Evolutionary conservation across 495 filamentous ascomycete species (phyloP).

Genomic region (Penicillium dipodomyicola): DNA sequence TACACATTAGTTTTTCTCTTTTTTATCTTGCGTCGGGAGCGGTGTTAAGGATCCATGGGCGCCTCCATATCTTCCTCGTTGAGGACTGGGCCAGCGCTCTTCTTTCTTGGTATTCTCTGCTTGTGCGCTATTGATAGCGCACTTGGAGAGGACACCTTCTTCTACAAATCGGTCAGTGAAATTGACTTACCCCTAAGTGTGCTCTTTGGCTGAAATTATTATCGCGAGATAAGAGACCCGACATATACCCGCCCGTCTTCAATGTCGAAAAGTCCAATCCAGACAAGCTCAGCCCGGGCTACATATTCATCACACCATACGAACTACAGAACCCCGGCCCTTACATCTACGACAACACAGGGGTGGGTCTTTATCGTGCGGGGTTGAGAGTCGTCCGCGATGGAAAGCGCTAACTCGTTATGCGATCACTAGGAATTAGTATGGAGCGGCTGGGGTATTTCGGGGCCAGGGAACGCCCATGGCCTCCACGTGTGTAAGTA

Average conservation of each 20-base stretch:
- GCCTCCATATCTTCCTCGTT: conserved; percentile 16
- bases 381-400: background rate
- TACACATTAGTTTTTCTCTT: background rate
- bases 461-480: conserved; percentile 42
- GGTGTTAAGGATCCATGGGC: conserved; percentile 30
- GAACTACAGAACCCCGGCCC: conserved; percentile 42
- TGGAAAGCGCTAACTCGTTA: conserved; percentile 15
- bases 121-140: conserved; percentile 14
- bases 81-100: conserved; percentile 15
- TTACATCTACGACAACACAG: conserved; percentile 45
- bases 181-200: background rate
- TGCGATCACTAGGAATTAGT: conserved; percentile 38
- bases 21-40: conserved; percentile 2
- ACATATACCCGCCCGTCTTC: conserved; percentile 39
- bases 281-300: conserved; percentile 39
- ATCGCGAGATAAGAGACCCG: conserved; percentile 36
- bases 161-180: conserved; percentile 31
- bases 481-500: conserved; percentile 48
- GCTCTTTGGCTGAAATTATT: background rate
- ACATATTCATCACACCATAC: conserved; percentile 46
- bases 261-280: conserved; percentile 29
- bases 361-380: conserved; percentile 31
- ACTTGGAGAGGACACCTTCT: conserved; percentile 21
- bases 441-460: conserved; percentile 46
- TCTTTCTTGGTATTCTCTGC: conserved; percentile 15